A percentile compares a stretch with the other conserved stretches of the same genome.
Evolutionary conservation across 257 asterid species (phyloP).

Genomic region (Dorcoceras hygrometricum): DNA sequence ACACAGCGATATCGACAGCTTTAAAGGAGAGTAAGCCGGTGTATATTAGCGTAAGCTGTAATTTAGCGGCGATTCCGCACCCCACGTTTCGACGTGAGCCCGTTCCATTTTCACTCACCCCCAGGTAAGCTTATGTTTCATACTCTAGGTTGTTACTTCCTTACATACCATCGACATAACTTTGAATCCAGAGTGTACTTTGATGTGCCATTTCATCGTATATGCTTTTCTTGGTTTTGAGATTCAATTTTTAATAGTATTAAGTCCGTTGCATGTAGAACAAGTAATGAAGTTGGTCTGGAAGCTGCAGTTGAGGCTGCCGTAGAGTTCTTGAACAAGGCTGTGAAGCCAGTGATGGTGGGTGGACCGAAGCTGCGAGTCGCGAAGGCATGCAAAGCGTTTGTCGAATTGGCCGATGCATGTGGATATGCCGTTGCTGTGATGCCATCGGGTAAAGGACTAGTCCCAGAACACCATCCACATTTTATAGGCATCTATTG

Average conservation of each 20-base stretch:
- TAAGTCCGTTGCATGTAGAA: constrained; percentile 28
- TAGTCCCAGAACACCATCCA: constrained; percentile 71
- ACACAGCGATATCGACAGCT: constrained; percentile 76
- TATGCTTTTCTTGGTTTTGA: neutral
- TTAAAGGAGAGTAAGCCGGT: constrained; percentile 87
- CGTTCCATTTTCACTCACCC: constrained; percentile 62
- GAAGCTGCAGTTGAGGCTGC: constrained; percentile 80
- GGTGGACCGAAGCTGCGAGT: constrained; percentile 78
- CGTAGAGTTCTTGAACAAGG: constrained; percentile 64
- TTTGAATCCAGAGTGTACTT: neutral
- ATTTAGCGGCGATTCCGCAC: constrained; percentile 68
- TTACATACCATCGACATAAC: neutral
- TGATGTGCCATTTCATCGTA: neutral
- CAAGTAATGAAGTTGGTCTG: constrained; percentile 63
- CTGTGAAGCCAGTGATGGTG: constrained; percentile 87
- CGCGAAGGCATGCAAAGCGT: constrained; percentile 62
- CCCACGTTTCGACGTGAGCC: constrained; percentile 75
- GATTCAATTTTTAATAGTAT: constrained; percentile 7
- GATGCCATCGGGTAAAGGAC: constrained; percentile 84
- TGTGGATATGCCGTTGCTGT: constrained; percentile 62
- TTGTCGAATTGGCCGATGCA: constrained; percentile 54
- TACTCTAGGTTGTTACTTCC: neutral
- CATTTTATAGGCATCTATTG: constrained; percentile 80
- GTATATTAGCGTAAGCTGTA: constrained; percentile 70
- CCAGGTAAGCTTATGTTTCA: constrained; percentile 40